phyloP scores from a whole-genome alignment of 306 rosid species.

The Medicago truncatula region MtrunA17r5.0-ANR NC_053049.1:6579001-6579500 shows the following conservation, averaged over 20 bases:
- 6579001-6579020: background rate
- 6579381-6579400: conserved; percentile 12
- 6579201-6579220: conserved; percentile 45
- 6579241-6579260: conserved; percentile 76
- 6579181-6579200: conserved; percentile 56
- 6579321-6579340: conserved; percentile 88
- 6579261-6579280: conserved; percentile 39
- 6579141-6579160: background rate
- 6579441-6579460: conserved; percentile 17
- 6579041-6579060: background rate
- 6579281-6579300: conserved; percentile 46
- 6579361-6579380: conserved; percentile 19
- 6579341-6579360: conserved; percentile 29
- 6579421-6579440: background rate
- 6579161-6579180: conserved; percentile 13
- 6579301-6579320: conserved; percentile 65
- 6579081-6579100: background rate
- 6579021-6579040: background rate
- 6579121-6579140: conserved; percentile 18
- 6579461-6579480: background rate
- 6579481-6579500: background rate
- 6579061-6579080: background rate
- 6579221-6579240: conserved; percentile 66
- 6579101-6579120: background rate
- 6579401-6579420: background rate